These are phyloP conservation scores for Przewalskia tangutica DNA, from an alignment of 257 asterid genomes.

Conservation along the genomic window DNA sequence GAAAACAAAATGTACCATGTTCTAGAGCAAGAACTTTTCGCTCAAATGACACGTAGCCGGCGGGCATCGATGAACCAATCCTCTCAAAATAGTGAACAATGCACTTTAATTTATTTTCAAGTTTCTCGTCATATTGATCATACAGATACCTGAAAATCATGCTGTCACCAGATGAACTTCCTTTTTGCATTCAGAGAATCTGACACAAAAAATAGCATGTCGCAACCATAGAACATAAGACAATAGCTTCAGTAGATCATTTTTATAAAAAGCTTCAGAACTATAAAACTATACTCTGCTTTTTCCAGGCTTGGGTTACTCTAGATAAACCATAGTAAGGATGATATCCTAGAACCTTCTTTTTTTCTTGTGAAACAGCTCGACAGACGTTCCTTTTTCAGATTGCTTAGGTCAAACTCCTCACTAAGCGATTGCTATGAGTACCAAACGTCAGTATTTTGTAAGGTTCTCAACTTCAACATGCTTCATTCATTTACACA, in stretches of 20 bases:
- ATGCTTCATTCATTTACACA: not conserved
- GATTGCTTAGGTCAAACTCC: not conserved
- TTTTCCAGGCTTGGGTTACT: not conserved
- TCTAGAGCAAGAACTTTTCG: constrained; percentile 58
- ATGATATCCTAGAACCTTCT: not conserved
- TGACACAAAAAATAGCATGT: not conserved
- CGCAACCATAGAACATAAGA: not conserved
- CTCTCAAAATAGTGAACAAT: constrained; percentile 74
- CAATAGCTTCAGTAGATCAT: not conserved
- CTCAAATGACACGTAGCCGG: constrained; percentile 74
- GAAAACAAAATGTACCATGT: constrained; percentile 21
- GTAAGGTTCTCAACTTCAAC: not conserved
- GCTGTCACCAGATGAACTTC: not conserved
- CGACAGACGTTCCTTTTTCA: not conserved
- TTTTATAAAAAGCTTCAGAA: not conserved
- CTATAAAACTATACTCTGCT: not conserved
- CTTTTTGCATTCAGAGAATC: not conserved
- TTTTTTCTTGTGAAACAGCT: not conserved
- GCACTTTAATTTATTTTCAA: constrained; percentile 72
- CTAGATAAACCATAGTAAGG: not conserved
- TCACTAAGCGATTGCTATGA: not conserved
- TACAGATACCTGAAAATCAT: constrained; percentile 48
- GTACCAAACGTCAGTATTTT: not conserved
- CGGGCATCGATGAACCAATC: constrained; percentile 45
- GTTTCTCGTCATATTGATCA: constrained; percentile 36